These are phyloP conservation scores for Syzygium syzygioides DNA, from an alignment of 441 rosid species.

Conservation along the genomic window DNA sequence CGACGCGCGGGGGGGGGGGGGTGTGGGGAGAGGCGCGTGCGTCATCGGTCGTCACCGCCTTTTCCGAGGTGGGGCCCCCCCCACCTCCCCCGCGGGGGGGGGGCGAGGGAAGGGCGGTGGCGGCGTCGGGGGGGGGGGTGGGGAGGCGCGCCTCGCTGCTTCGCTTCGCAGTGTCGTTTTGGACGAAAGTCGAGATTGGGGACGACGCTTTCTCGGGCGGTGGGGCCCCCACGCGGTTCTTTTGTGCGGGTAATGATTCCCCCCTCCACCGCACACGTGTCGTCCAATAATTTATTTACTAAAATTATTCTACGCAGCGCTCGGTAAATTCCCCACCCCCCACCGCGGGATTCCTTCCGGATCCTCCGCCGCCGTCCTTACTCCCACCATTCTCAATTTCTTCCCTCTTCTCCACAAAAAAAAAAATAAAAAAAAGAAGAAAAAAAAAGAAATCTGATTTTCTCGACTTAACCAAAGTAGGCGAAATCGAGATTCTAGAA, in stretches of 20 bases:
- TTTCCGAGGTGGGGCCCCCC: background rate
- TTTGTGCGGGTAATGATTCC: background rate
- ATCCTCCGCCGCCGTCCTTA: background rate
- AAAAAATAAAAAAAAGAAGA: rapidly evolving
- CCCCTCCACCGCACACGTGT: background rate
- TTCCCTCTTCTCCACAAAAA: background rate
- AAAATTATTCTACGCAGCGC: background rate
- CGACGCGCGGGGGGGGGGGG: background rate
- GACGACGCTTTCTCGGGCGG: background rate
- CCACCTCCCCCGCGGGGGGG: background rate
- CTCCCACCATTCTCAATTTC: background rate
- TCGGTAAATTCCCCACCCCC: background rate
- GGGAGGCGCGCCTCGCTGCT: background rate
- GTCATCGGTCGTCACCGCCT: background rate
- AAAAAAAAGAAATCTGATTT: too few relatives aligned
- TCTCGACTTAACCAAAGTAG: background rate
- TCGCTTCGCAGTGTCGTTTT: background rate
- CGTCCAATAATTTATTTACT: background rate
- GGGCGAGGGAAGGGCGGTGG: background rate
- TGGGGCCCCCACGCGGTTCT: background rate
- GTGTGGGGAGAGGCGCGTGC: background rate
- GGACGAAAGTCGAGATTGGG: background rate
- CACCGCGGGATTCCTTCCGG: background rate
- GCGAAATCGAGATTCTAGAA: background rate
- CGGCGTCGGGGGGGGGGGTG: background rate